Evolutionary conservation across 225 moss, liverwort and hornwort species (phyloP), one percentile per base, ranked within the genome.

Genomic region (Anthoceros angustus): DNA sequence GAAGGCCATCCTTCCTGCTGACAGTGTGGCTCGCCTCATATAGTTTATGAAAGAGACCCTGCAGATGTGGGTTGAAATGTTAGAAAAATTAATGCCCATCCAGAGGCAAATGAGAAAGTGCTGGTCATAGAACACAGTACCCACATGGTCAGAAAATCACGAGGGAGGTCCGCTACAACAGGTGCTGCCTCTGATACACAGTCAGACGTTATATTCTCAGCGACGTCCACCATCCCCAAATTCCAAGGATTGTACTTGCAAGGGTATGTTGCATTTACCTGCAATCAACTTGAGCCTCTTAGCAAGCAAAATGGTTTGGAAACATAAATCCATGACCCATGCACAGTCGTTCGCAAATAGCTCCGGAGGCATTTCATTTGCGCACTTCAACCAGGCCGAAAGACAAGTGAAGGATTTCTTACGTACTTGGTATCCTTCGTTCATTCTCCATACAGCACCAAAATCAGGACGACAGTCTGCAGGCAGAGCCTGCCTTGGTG

Each of bases 211-310:
- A 65, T 64, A 39, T 70, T 68, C 67, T 73, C 76, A 10, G 68
- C 73, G 62, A 85, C 69, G 65, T 77, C 75, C 71, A 85, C 84
- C 39, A 62, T 71, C 64, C 66, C 69, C 40, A 77, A 42, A 45
- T 85, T 79, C 25, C 61, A 71, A 66, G 81, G 73, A 71, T 69
- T 74, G 61, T 81, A 85, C 43, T 70, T 79, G 73, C 84, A 85
- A 40, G 75, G 79, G 68, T 85, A 85, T 14, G 73, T 77, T 26
- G 69, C 68, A 72, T 85, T 85, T 21, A 85, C 66, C 84, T 84
- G 69, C 71, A 75, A 43, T 42, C 66, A 73, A 55, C 61, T 42
- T 43, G 23, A 25, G 23, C 41, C 1, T 41, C 5, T 11, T 41
- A 12, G n/a, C 2, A 65, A 65, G 12, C 2, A 26, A 10, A 41